Evolutionary conservation across 2,329 filamentous ascomycete species (phyloP), one percentile per base, ranked within the genome.

Genomic region (Beauveria sp.): DNA sequence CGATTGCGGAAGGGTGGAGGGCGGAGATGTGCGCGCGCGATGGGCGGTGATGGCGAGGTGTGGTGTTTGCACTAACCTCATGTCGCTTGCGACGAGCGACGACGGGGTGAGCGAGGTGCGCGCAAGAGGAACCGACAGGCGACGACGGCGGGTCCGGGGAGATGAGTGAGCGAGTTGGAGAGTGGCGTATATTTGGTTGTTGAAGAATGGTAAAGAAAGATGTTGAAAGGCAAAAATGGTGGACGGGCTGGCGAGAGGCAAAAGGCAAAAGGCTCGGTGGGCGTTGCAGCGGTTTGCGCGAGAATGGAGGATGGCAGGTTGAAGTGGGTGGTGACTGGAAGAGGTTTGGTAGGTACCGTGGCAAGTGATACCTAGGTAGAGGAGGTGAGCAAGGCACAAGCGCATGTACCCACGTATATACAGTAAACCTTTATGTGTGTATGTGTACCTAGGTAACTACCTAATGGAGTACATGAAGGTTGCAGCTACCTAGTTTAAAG

Each of bases 21-120:
- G 48, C 61, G 20, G 66, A 65, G 3, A 65, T 61, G 61, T 65
- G 66, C 42, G 74, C 72, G 22, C 82, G 77, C 12, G n/a, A 49
- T 49, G 63, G 72, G 73, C n/a, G 67, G 72, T 12, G 75, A 69
- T 31, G 73, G 26, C n/a, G 14, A 26, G 40, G 62, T 72, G 73
- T 20, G 67, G 72, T 10, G 75, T 69, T 28, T 73, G n/a, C 28
- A 59, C 56, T 40, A 59, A 59, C 56, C 56, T 59, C 56, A 59
- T 59, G 46, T 59, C 56, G 56, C 45, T 51, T 24, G 42, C 56
- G 56, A 59, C 56, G 34, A 38, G 24, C 49, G 49, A 34, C 26
- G 16, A 38, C 34, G 14, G 34, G 42, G 52, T 34, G 53, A 38
- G 42, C 40, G 24, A 46, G 18, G 28, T n/a, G 26, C 12, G 31